Percentiles rank a stretch among this genome's conserved stretches.
Evolutionary conservation across 176 grass and related monocot species (phyloP).

Genomic region (Triticum urartu): DNA sequence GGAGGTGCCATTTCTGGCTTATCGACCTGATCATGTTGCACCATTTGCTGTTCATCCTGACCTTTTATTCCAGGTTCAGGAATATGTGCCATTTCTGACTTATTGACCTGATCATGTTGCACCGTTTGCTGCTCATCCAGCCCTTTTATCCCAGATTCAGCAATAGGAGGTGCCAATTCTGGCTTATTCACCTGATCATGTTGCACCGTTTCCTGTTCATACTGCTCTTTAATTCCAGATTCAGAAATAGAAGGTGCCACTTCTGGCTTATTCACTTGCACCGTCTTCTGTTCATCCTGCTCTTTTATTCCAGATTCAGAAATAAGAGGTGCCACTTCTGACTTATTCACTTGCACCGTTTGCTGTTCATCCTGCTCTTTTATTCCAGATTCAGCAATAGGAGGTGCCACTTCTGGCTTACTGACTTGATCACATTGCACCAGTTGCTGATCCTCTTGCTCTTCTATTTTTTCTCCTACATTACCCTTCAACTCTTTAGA

Average conservation of each 20-base stretch:
- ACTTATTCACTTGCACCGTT: neutral
- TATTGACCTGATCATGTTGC: slow-evolving; percentile 37
- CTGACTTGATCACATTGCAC: slow-evolving; percentile 33
- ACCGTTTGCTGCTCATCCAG: neutral
- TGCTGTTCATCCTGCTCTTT: neutral
- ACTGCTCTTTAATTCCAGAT: too few relatives aligned
- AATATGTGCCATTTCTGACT: slow-evolving; percentile 19
- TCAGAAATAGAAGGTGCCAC: neutral
- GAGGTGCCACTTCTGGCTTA: slow-evolving; percentile 31
- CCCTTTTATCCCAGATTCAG: too few relatives aligned
- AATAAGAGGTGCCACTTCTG: slow-evolving; percentile 18
- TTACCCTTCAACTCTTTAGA: too few relatives aligned
- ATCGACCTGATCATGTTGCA: slow-evolving; percentile 27
- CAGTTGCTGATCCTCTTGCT: neutral
- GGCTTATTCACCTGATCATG: too few relatives aligned
- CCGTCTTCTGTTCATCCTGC: neutral
- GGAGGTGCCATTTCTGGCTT: slow-evolving; percentile 28
- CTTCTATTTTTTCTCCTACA: too few relatives aligned
- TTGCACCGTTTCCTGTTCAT: too few relatives aligned
- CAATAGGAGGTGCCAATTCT: too few relatives aligned
- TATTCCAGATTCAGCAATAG: neutral
- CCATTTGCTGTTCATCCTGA: neutral
- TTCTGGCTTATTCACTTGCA: slow-evolving; percentile 37
- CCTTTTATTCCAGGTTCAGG: slow-evolving; percentile 19
- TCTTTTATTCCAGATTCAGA: slow-evolving; percentile 15